Evolutionary conservation across 192 early-diverging fungal species (phyloP), one percentile per base, ranked within the genome.

Genomic region (Backusella luteola): DNA sequence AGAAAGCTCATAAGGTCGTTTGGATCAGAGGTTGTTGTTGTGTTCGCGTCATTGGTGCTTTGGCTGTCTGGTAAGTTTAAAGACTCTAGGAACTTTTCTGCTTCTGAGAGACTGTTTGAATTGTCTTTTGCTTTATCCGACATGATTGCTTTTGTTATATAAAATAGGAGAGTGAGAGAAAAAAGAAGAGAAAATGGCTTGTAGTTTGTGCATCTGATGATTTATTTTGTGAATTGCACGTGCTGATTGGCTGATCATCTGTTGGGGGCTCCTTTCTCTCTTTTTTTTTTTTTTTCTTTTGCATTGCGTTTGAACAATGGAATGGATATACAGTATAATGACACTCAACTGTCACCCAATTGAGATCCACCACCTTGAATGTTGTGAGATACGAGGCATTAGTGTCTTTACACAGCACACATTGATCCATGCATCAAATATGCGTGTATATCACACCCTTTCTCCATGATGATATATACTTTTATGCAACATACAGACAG

Each of bases 1-100:
- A 79, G 72, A 52, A 83, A 83, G n/a, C 63, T 73, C 79, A 84
- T 73, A 59, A 84, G 71, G 69, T 84, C 82, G 32, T 59, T 84
- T 14, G 76, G 63, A 52, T 84, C 73, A 35, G 82, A 42, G 0
- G 56, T 23, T 36, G 70, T 44, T 0, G 42, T 23, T 29, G 70
- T 52, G 0, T 34, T 66, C 3, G 78, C 21, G 6, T 44, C 68
- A 29, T 69, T 63, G 23, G 66, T 71, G 41, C 41, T 36, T 56
- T 74, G 67, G 9, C n/a, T 9, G 6, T 71, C 56, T 3, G 66
- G 74, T 73, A 83, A 79, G 76, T 82, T 73, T 8, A 83, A 44
- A 0, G 81, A 72, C 44, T 83, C 76, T 34, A 83, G 19, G n/a
- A 84, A 84, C 49, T 84, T 73, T 38, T 84, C 82, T 19, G 79